phyloP scores from a whole-genome alignment of 768 basidiomycete genomes.

The Daedaleopsis nitida region DNA sequence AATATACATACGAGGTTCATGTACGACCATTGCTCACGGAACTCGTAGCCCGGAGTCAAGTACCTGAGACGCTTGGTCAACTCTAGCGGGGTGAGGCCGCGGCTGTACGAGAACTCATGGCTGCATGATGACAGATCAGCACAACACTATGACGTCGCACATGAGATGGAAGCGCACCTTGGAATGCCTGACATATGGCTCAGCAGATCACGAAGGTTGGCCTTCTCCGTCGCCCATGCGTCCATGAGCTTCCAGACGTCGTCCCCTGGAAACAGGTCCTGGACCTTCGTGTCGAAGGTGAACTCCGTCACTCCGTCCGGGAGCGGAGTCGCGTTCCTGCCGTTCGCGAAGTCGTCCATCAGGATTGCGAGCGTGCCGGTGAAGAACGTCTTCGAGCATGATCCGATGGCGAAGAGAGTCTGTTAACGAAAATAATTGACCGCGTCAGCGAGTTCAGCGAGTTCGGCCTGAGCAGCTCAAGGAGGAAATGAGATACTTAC shows the following conservation, averaged over 20 bases:
- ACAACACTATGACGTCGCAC: too few relatives aligned
- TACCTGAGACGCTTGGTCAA: constrained; percentile 29
- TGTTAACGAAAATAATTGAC: background rate
- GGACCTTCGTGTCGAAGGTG: constrained; percentile 32
- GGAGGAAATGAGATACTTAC: background rate
- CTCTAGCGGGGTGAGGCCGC: constrained; percentile 29
- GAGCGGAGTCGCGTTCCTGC: constrained; percentile 28
- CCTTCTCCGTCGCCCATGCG: constrained; percentile 39
- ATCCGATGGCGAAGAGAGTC: constrained; percentile 33
- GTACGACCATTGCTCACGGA: constrained; percentile 41
- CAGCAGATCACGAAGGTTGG: constrained; percentile 40
- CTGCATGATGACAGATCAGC: constrained; percentile 17
- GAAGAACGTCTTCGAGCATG: constrained; percentile 36
- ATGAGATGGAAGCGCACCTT: constrained; percentile 27
- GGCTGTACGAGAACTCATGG: constrained; percentile 37
- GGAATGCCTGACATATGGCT: constrained; percentile 26
- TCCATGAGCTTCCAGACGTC: constrained; percentile 43
- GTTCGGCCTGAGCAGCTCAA: background rate
- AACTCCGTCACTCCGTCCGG: constrained; percentile 23
- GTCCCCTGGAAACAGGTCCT: constrained; percentile 40
- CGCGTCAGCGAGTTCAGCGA: background rate
- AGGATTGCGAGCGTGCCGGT: constrained; percentile 30
- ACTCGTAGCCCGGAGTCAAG: constrained; percentile 35
- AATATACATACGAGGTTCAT: constrained; percentile 36
- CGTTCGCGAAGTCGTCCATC: constrained; percentile 33